phyloP scores from a whole-genome alignment of 179 eudicot genomes.

The Beta macrorhiza region DNA sequence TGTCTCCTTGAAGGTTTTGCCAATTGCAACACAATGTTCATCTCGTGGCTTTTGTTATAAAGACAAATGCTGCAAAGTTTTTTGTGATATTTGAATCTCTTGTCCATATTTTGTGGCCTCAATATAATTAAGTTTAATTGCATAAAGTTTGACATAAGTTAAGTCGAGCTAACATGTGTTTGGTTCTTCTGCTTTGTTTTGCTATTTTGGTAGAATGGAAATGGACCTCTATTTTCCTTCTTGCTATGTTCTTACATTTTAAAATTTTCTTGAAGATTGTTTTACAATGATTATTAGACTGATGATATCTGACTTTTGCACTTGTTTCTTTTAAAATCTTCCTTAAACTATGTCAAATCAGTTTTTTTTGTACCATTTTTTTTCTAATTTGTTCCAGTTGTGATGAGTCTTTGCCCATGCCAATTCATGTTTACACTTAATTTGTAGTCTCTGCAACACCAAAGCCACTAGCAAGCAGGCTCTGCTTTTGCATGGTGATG shows the following conservation, averaged over 20 bases:
- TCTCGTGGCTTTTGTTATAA: not conserved
- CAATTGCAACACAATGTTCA: not conserved
- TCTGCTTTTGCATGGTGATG: slow-evolving; percentile 82
- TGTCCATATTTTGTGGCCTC: not conserved
- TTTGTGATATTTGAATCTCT: not conserved
- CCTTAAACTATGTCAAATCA: not conserved
- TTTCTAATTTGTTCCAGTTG: not conserved
- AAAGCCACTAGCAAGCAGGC: slow-evolving; percentile 84
- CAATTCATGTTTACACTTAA: not conserved
- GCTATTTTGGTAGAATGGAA: not conserved
- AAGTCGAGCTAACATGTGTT: not conserved
- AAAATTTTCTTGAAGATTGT: not conserved
- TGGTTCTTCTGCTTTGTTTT: not conserved
- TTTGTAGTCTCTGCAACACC: slow-evolving; percentile 73
- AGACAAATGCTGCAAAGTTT: not conserved
- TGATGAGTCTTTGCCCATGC: not conserved
- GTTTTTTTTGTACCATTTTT: not conserved
- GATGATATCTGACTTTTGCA: not conserved
- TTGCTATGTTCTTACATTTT: not conserved
- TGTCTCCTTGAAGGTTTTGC: not conserved
- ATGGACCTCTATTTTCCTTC: not conserved
- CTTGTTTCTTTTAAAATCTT: not conserved
- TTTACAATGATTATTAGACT: not conserved
- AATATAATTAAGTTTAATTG: not conserved
- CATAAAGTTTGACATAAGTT: too few relatives aligned